These are phyloP conservation scores for Escovopsis sp. DNA, from an alignment of 2,329 filamentous ascomycete species.

Conservation along the genomic window DNA sequence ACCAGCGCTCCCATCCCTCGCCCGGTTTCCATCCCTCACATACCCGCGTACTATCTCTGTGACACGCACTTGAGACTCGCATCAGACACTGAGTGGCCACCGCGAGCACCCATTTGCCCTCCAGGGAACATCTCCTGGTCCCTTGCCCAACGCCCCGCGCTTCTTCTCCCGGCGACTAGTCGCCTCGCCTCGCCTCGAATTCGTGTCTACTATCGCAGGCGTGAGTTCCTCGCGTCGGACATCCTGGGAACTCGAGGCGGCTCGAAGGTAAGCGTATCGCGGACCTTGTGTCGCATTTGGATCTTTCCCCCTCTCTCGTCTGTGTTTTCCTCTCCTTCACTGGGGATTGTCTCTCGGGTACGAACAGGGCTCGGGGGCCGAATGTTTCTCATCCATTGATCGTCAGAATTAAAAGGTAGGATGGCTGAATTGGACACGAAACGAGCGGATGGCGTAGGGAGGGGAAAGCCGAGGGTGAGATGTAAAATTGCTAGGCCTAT, in stretches of 20 bases:
- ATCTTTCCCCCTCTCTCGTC: too few species aligned
- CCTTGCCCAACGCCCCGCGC: too few species aligned
- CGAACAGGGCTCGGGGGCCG: slow-evolving; percentile 2
- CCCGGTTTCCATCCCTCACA: slow-evolving; percentile 17
- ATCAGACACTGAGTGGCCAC: too few species aligned
- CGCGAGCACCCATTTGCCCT: too few species aligned
- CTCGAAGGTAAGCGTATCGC: not conserved
- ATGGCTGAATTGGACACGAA: slow-evolving; percentile 14
- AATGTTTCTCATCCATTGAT: slow-evolving; percentile 9
- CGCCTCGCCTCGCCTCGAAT: not conserved
- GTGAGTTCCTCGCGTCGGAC: not conserved
- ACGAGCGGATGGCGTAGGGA: slow-evolving; percentile 27
- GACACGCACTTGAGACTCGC: too few species aligned
- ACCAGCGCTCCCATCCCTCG: slow-evolving; percentile 15
- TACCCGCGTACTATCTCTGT: too few species aligned
- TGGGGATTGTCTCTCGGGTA: slow-evolving; percentile 1
- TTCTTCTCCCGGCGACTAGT: not conserved
- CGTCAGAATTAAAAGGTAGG: slow-evolving; percentile 14
- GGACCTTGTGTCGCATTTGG: not conserved
- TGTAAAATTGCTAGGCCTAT: slow-evolving; percentile 7
- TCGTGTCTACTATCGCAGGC: not conserved
- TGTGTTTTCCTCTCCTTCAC: slow-evolving; percentile 1
- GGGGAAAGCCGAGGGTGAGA: slow-evolving; percentile 7
- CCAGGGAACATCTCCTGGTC: too few species aligned
- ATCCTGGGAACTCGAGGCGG: not conserved